Conservation (phyloP, 495 filamentous ascomycete genomes). For the Lasiosphaeriaceae sp. region DNA sequence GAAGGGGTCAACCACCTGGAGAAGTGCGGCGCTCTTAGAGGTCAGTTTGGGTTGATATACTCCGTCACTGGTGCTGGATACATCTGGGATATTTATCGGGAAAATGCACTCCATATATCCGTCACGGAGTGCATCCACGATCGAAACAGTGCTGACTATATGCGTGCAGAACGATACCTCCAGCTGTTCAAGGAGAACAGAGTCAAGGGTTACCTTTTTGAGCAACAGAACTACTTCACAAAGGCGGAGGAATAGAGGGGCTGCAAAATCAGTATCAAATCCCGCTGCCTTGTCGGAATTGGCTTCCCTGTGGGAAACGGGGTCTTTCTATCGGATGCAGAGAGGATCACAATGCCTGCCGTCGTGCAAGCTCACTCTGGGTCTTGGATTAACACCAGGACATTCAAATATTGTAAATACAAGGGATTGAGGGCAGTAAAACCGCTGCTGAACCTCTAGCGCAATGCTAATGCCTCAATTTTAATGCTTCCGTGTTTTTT, state of each 20-base stretch:
- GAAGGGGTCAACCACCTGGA: slow-evolving; percentile 97
- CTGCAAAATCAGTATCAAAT: background rate
- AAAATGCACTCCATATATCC: background rate
- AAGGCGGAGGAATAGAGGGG: slow-evolving; percentile 35
- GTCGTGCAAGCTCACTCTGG: too few species aligned
- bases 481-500: background rate
- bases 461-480: background rate
- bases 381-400: background rate
- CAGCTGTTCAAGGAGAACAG: slow-evolving; percentile 80
- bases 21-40: slow-evolving; percentile 89
- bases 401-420: background rate
- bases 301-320: background rate
- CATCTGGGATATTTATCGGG: background rate
- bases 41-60: slow-evolving; percentile 49
- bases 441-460: background rate
- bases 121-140: background rate
- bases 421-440: slow-evolving; percentile 3
- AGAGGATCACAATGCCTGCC: background rate
- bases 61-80: background rate
- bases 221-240: slow-evolving; percentile 83
- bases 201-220: slow-evolving; percentile 82
- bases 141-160: slow-evolving; percentile 2
- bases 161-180: slow-evolving; percentile 77
- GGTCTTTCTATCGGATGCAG: background rate
- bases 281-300: background rate